These are phyloP conservation scores for Xylaria sp. DNA, from an alignment of 2,329 filamentous ascomycete species.

Conservation along the genomic window DNA sequence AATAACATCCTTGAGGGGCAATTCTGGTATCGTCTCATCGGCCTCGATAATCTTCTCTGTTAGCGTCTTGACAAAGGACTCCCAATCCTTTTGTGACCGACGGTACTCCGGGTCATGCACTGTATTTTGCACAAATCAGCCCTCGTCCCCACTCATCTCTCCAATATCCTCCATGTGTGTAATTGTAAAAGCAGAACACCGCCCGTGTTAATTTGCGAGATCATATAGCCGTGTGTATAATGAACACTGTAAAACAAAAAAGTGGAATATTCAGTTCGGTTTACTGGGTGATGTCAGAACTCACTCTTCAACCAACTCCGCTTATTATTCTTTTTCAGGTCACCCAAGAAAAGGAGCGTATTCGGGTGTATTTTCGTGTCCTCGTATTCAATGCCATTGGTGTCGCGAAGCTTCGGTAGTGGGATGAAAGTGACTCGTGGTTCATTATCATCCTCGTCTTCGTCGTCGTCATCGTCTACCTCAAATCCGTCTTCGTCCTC, in stretches of 20 bases:
- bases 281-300: slow-evolving; percentile 29
- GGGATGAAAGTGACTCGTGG: slow-evolving; percentile 56
- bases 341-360: slow-evolving; percentile 66
- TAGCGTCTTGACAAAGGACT: slow-evolving; percentile 78
- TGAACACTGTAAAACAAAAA: background rate
- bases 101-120: slow-evolving; percentile 85
- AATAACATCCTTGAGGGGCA: slow-evolving; percentile 85
- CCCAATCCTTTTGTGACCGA: slow-evolving; percentile 81
- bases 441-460: slow-evolving; percentile 45
- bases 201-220: background rate
- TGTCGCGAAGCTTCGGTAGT: slow-evolving; percentile 55
- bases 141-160: background rate
- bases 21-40: slow-evolving; percentile 86
- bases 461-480: slow-evolving; percentile 44
- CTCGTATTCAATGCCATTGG: slow-evolving; percentile 59
- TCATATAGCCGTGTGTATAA: background rate
- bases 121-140: slow-evolving; percentile 50
- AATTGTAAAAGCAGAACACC: background rate
- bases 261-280: background rate
- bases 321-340: slow-evolving; percentile 69
- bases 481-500: slow-evolving; percentile 41
- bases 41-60: slow-evolving; percentile 75
- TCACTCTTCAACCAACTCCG: slow-evolving; percentile 69
- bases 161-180: background rate
- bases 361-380: slow-evolving; percentile 67